A percentile compares a stretch with the other conserved stretches of the same genome.
Conservation (phyloP, 148 eudicot species). For the Heliosperma pusillum region DNA sequence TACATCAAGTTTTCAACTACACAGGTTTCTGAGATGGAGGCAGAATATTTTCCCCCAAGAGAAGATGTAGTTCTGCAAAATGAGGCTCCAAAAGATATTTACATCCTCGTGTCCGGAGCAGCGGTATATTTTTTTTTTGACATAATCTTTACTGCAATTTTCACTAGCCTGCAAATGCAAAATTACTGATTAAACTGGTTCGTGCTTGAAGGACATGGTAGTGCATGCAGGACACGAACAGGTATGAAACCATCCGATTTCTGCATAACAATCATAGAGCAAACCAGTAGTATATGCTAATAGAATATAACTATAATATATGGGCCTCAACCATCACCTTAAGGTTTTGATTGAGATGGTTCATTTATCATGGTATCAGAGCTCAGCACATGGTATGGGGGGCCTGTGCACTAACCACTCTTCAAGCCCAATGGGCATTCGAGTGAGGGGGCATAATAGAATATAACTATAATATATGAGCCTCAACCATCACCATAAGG, state of each 20-base stretch:
- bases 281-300: neutral
- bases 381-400: no score
- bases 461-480: no score
- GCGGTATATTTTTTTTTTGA: slow-evolving; percentile 43
- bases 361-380: no score
- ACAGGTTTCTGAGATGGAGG: slow-evolving; percentile 84
- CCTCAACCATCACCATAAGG: no score
- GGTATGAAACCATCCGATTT: slow-evolving; percentile 30
- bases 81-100: slow-evolving; percentile 68
- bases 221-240: slow-evolving; percentile 41
- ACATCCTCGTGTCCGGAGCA: slow-evolving; percentile 76
- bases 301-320: no score
- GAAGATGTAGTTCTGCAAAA: slow-evolving; percentile 75
- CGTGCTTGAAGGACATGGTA: slow-evolving; percentile 45
- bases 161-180: neutral
- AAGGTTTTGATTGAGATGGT: no score
- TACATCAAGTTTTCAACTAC: neutral
- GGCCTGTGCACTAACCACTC: no score
- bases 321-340: no score
- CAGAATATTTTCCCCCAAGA: slow-evolving; percentile 82
- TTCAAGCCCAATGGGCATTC: no score
- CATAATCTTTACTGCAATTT: neutral
- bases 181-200: neutral
- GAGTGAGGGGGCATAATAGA: no score
- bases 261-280: neutral